Conservation (phyloP, 1,284 basidiomycete genomes). For the Tranzscheliella williamsii region DNA sequence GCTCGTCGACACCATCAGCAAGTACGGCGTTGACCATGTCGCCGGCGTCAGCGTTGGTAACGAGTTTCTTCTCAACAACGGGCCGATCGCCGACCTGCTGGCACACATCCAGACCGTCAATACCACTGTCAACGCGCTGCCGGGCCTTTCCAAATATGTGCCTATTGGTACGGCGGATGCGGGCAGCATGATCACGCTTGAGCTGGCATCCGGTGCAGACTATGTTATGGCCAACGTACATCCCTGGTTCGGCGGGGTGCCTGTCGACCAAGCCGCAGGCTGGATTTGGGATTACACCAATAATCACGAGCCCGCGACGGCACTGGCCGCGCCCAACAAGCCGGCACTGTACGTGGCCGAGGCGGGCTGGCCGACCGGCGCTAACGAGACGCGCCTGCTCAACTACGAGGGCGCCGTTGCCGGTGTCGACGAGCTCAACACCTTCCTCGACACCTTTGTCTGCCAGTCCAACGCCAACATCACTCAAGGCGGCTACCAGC, state of each 20-base stretch:
- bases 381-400: constrained; percentile 25
- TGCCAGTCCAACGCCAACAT: constrained; percentile 81
- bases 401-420: constrained; percentile 37
- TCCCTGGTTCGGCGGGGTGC: constrained; percentile 71
- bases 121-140: constrained; percentile 66
- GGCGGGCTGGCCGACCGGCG: constrained; percentile 87
- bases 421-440: constrained; percentile 39
- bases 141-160: constrained; percentile 64
- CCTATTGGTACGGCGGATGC: constrained; percentile 88
- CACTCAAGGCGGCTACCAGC: constrained; percentile 67
- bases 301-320: constrained; percentile 65
- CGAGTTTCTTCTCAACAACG: constrained; percentile 54
- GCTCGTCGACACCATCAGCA: constrained; percentile 72
- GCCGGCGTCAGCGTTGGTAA: constrained; percentile 71
- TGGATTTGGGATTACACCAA: constrained; percentile 72
- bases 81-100: constrained; percentile 64
- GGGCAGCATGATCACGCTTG: constrained; percentile 71
- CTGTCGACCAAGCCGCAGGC: constrained; percentile 71
- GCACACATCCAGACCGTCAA: constrained; percentile 68
- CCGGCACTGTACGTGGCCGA: constrained; percentile 78
- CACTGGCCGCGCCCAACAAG: constrained; percentile 66
- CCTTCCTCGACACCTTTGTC: constrained; percentile 80
- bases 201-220: constrained; percentile 73
- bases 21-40: constrained; percentile 78
- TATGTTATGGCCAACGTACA: constrained; percentile 77